Conservation (phyloP, 75 land plant species). For the Sequoia sempervirens region DNA sequence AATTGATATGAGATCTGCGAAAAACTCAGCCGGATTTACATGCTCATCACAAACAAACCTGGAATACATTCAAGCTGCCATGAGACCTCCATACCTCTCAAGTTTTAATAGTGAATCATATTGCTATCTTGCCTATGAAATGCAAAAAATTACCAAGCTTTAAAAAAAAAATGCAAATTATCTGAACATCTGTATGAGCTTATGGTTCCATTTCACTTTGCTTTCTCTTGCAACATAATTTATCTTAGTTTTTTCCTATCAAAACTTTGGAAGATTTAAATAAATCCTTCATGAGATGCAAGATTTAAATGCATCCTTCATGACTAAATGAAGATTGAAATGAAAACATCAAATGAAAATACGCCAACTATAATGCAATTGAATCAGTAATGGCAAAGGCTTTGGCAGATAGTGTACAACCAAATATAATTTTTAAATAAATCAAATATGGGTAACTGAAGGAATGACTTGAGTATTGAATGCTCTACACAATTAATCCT, state of each 20-base stretch:
- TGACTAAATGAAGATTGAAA: neutral
- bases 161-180: too few relatives aligned
- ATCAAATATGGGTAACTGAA: neutral
- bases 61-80: constrained; percentile 1
- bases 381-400: neutral
- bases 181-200: neutral
- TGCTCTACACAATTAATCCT: neutral
- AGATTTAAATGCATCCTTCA: neutral
- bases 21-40: constrained; percentile 94
- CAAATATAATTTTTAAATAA: neutral
- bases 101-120: neutral
- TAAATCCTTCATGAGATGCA: neutral
- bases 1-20: constrained; percentile 95
- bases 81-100: neutral
- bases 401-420: neutral
- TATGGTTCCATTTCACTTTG: neutral
- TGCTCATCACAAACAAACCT: constrained; percentile 90
- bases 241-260: neutral
- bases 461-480: neutral
- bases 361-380: neutral
- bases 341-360: neutral
- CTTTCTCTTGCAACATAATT: neutral
- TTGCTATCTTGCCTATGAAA: neutral
- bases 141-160: neutral
- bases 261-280: neutral